phyloP scores from a whole-genome alignment of 2,329 filamentous ascomycete species.

The Sclerotinia subarctica region DNA sequence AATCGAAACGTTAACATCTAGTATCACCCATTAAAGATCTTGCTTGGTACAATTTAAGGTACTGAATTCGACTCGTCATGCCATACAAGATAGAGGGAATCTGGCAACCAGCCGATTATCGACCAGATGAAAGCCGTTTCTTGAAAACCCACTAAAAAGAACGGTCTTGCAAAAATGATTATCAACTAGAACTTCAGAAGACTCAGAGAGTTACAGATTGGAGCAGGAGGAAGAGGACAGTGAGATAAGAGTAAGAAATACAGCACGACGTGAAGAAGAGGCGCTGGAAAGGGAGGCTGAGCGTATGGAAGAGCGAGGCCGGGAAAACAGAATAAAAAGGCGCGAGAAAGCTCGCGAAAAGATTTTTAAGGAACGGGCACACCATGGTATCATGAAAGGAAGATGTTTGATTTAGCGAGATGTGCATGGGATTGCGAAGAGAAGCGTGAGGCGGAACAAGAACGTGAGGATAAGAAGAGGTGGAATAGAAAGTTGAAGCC shows the following conservation, averaged over 20 bases:
- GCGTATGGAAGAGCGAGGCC: no score
- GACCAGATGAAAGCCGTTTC: background rate
- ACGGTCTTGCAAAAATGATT: background rate
- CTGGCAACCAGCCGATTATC: background rate
- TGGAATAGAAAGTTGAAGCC: background rate
- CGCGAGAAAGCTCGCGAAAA: background rate
- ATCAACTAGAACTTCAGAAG: background rate
- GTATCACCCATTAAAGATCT: background rate
- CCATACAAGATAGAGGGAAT: background rate
- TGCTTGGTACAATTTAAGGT: background rate
- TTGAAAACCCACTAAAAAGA: background rate
- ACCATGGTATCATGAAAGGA: background rate
- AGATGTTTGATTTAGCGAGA: background rate
- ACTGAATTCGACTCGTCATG: background rate
- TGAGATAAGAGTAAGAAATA: background rate
- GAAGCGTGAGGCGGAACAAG: background rate
- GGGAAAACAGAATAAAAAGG: background rate
- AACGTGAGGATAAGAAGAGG: background rate
- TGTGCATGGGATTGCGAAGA: background rate
- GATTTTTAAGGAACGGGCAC: background rate
- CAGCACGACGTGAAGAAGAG: fast-evolving
- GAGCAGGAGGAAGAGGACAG: background rate
- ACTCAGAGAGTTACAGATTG: background rate
- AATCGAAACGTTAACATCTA: background rate
- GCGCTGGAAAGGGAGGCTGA: background rate